A percentile compares a stretch with the other conserved stretches of the same genome.
Conservation (phyloP, 2,329 filamentous ascomycete genomes). For the Bipolaris victoriae region DNA sequence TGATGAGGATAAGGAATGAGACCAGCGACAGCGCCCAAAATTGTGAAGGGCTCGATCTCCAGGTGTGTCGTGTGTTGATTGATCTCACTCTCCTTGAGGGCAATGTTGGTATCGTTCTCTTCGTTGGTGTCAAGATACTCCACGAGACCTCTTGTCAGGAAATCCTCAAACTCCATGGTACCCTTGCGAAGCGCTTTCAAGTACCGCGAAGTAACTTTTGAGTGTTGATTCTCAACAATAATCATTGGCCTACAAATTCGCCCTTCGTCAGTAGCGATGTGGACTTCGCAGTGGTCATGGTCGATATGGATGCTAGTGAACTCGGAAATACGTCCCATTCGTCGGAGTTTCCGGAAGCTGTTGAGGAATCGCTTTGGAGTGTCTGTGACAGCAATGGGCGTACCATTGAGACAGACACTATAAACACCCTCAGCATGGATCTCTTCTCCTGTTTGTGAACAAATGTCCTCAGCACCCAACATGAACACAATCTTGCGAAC, state of each 20-base stretch:
- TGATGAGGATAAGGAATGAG: constrained; percentile 98
- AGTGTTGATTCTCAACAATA: constrained; percentile 85
- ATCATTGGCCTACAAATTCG: constrained; percentile 96
- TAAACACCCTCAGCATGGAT: constrained; percentile 85
- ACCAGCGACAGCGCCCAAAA: constrained; percentile 92
- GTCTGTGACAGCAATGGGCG: constrained; percentile 84
- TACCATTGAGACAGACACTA: constrained; percentile 94
- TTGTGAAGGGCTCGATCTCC: constrained; percentile 97
- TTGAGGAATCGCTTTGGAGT: constrained; percentile 86
- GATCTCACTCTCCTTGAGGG: constrained; percentile 85
- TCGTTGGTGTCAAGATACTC: constrained; percentile 99
- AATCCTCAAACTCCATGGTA: constrained; percentile 90
- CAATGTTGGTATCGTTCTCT: constrained; percentile 94
- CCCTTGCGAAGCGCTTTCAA: constrained; percentile 82
- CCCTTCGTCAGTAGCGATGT: constrained; percentile 96
- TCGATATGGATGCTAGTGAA: constrained; percentile 98
- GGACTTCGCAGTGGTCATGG: constrained; percentile 86
- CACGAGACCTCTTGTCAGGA: constrained; percentile 84
- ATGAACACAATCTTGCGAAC: constrained; percentile 86
- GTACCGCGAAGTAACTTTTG: constrained; percentile 79
- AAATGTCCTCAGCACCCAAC: constrained; percentile 82
- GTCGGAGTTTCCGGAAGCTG: constrained; percentile 82
- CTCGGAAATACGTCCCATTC: constrained; percentile 89
- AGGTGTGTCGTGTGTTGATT: constrained; percentile 85
- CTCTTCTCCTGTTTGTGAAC: constrained; percentile 80